Evolutionary conservation across 768 basidiomycete species (phyloP), one percentile per base, ranked within the genome.

Genomic region (Aureoboletus auriporus): DNA sequence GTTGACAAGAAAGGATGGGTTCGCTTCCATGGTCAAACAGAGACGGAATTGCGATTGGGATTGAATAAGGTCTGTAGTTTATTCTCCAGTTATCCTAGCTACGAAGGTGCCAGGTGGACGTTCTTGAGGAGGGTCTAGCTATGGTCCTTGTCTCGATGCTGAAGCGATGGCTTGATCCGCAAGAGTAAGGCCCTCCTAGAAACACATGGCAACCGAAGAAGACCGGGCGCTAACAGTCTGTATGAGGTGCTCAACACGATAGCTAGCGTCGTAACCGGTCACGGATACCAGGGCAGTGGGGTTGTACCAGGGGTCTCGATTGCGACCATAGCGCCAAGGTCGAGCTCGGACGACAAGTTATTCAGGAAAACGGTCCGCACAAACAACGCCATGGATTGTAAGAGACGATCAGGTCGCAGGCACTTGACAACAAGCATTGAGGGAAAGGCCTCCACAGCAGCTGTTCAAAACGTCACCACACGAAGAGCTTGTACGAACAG

Each of bases 111-210:
- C 38, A 99, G 80, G 63, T 97, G 94, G 14, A 95, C 93, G 55
- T 99, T 99, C 75, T 98, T 98, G 53, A 97, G 79, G 26, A 99
- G 76, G 1, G n/a, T n/a, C n/a, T n/a, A 99, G 94, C 94, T 93
- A 96, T 29, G 88, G 80, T 10, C 96, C 96, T 68, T 91, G 89
- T 10, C 95, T 82, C 23, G 93, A 89, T 35, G 94, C 96, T 20
- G 84, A 73, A 28, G 89, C 86, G 53, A 99, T 96, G 2, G 95
- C 94, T 69, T 96, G 94, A 60, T 99, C 95, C 10, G 96, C 96
- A 1, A 94, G 77, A 4, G 83, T 82, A 67, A 92, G 95, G n/a
- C 95, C 95, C 75, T 99, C 96, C 54, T 93, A 88, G 2, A 94
- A 96, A 20, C 96, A 96, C 93, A 99, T 96, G 12, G 96, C 96